Conservation (phyloP, 1,284 basidiomycete species). For the Fomitopsis schrenkii region DNA sequence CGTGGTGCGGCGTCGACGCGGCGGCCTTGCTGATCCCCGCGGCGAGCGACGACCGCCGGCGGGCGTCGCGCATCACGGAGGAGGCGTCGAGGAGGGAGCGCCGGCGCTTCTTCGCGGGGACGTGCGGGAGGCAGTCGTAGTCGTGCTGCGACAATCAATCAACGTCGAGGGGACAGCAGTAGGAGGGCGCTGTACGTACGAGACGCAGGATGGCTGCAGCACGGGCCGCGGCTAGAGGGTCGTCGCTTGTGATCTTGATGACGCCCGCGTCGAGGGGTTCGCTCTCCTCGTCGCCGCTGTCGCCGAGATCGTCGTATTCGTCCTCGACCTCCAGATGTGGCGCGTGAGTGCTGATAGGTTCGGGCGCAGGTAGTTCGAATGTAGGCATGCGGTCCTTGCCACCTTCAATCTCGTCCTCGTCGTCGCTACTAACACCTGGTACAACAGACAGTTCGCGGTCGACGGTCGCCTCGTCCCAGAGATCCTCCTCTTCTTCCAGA, state of each 20-base stretch:
- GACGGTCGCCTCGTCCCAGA: not conserved
- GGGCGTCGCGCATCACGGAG: slow-evolving; percentile 30
- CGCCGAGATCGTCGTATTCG: not conserved
- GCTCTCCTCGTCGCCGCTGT: slow-evolving; percentile 32
- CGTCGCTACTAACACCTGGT: slow-evolving; percentile 1
- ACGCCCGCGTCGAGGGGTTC: slow-evolving; percentile 42
- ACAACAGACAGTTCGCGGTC: not conserved
- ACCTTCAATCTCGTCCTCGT: slow-evolving; percentile 1
- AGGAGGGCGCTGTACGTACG: slow-evolving; percentile 37
- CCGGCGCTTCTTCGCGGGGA: slow-evolving; percentile 19
- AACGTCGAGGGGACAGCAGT: not conserved
- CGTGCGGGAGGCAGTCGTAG: slow-evolving; percentile 72
- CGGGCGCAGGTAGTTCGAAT: not conserved
- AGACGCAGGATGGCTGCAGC: slow-evolving; percentile 89
- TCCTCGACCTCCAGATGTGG: slow-evolving; percentile 32
- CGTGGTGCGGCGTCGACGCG: slow-evolving; percentile 14
- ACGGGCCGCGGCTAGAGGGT: slow-evolving; percentile 79
- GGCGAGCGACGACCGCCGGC: slow-evolving; percentile 30
- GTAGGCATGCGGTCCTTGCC: not conserved
- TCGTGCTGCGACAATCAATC: slow-evolving; percentile 54
- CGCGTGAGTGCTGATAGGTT: slow-evolving; percentile 5
- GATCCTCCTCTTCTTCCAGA: not conserved
- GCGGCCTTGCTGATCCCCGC: slow-evolving; percentile 33
- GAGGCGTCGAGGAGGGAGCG: slow-evolving; percentile 28
- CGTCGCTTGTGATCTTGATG: slow-evolving; percentile 76